phyloP scores from a whole-genome alignment of 305 asterid genomes.

The Fraxinus latifolia region DNA sequence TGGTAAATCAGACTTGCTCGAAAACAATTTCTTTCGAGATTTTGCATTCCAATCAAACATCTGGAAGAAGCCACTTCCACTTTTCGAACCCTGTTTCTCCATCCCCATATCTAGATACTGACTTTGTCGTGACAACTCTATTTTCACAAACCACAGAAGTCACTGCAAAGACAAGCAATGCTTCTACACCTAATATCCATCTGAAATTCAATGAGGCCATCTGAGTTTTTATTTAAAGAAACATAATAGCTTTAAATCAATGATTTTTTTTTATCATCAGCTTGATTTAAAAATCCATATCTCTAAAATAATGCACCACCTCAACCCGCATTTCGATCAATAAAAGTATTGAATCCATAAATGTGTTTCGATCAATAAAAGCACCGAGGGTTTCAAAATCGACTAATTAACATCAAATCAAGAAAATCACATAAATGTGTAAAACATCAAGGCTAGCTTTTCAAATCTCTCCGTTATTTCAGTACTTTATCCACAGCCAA shows the following conservation, averaged over 20 bases:
- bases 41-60: conserved; percentile 87
- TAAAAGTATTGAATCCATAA: not conserved
- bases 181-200: not conserved
- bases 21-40: conserved; percentile 79
- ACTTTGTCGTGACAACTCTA: conserved; percentile 17
- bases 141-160: conserved; percentile 11
- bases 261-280: not conserved
- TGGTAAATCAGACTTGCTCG: conserved; percentile 58
- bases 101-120: conserved; percentile 43
- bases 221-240: not conserved
- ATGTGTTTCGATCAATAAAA: not conserved
- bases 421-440: not conserved
- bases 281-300: not conserved
- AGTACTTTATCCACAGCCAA: not conserved
- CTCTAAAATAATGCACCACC: not conserved
- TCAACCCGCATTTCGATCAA: not conserved
- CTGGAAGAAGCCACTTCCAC: conserved; percentile 77
- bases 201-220: conserved; percentile 14
- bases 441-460: not conserved
- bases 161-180: not conserved
- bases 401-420: not conserved
- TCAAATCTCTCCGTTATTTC: not conserved
- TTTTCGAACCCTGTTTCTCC: conserved; percentile 62
- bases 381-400: not conserved
- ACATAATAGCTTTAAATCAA: not conserved